A percentile compares a stretch with the other conserved stretches of the same genome.
Conservation (phyloP, 768 basidiomycete species). For the Cyathus striatus region DNA sequence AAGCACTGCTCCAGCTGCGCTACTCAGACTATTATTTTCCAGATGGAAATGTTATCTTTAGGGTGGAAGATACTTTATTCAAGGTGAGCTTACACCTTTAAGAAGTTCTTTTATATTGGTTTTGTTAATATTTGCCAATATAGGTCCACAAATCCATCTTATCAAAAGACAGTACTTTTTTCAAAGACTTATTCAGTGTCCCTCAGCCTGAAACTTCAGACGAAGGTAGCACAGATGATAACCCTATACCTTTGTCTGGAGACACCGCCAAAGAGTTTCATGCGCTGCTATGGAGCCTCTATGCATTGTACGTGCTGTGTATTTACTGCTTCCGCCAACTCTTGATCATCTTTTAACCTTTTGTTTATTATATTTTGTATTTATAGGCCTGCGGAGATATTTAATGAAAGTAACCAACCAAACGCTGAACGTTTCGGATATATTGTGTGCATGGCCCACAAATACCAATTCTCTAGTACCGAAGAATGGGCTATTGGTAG, state of each 20-base stretch:
- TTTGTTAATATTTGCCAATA: not conserved
- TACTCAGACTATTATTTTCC: conserved; percentile 3
- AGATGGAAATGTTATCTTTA: conserved; percentile 2
- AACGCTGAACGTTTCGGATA: conserved; percentile 3
- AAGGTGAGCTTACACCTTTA: not conserved
- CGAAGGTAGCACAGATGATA: conserved; percentile 7
- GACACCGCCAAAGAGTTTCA: conserved; percentile 7
- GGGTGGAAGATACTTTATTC: conserved; percentile 1
- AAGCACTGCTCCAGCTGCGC: not conserved
- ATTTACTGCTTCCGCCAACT: not conserved
- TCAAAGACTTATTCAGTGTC: conserved; percentile 5
- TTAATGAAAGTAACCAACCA: not conserved
- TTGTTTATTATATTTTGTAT: not conserved
- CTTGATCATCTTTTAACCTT: not conserved
- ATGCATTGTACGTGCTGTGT: conserved; percentile 31
- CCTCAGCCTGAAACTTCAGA: not conserved
- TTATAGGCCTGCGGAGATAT: not conserved
- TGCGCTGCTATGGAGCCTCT: conserved; percentile 22
- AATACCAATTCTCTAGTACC: conserved; percentile 3
- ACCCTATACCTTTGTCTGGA: conserved; percentile 7
- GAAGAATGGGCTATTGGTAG: conserved; percentile 1
- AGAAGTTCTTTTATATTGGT: not conserved
- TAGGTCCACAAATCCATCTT: conserved; percentile 5
- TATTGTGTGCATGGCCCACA: conserved; percentile 7
- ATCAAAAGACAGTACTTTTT: conserved; percentile 7